A percentile compares a stretch with the other conserved stretches of the same genome.
Evolutionary conservation across 345 rosid genomes (phyloP).

Genomic region (Excoecaria agallocha): DNA sequence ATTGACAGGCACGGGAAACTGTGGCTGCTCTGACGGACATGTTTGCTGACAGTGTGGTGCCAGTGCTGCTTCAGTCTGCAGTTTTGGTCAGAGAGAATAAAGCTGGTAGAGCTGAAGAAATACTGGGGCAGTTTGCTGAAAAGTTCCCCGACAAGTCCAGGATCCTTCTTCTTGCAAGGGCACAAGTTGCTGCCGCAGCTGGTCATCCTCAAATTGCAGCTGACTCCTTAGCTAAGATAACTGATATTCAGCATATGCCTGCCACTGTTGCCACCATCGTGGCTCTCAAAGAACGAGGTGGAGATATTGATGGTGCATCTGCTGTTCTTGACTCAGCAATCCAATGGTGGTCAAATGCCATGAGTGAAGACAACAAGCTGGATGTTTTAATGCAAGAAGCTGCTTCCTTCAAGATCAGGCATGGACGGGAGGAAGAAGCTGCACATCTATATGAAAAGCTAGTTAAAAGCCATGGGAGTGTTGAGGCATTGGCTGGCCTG

Average conservation of each 20-base stretch:
- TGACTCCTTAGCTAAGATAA: slow-evolving; percentile 65
- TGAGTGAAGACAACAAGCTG: slow-evolving; percentile 75
- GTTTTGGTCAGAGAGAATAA: slow-evolving; percentile 86
- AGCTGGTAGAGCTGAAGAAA: slow-evolving; percentile 79
- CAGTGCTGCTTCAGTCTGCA: slow-evolving; percentile 83
- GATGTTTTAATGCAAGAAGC: slow-evolving; percentile 80
- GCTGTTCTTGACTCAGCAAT: slow-evolving; percentile 73
- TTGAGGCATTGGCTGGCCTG: slow-evolving; percentile 82
- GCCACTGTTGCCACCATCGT: slow-evolving; percentile 90
- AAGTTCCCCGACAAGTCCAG: slow-evolving; percentile 68
- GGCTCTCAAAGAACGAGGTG: slow-evolving; percentile 84
- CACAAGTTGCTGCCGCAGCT: slow-evolving; percentile 89
- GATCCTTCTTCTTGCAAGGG: slow-evolving; percentile 72
- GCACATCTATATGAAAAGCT: slow-evolving; percentile 78
- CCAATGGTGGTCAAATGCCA: slow-evolving; percentile 86
- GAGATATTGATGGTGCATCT: slow-evolving; percentile 78
- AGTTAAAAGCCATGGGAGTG: slow-evolving; percentile 59
- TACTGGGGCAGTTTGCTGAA: slow-evolving; percentile 63
- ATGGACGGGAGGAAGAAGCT: slow-evolving; percentile 79
- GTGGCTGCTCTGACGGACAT: slow-evolving; percentile 56
- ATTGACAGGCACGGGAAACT: slow-evolving; percentile 79
- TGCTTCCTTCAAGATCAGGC: slow-evolving; percentile 89
- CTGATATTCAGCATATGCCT: slow-evolving; percentile 89
- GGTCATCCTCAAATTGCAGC: slow-evolving; percentile 80
- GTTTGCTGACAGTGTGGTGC: slow-evolving; percentile 63